phyloP scores from a whole-genome alignment of 2,329 filamentous ascomycete genomes.

The Cladosporium cucumerinum region DNA sequence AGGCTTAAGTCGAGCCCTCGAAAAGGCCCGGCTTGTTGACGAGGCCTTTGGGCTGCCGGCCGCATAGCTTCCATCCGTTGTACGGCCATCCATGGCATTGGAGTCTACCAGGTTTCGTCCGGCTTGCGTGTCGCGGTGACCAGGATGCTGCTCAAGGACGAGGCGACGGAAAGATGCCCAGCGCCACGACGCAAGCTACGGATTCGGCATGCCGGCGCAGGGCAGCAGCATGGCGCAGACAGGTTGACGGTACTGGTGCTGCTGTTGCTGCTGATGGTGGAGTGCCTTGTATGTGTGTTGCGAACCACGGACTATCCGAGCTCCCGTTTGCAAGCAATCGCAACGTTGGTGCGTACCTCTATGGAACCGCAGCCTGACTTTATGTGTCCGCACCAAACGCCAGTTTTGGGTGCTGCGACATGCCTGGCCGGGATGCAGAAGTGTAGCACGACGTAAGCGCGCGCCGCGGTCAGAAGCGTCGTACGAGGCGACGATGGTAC shows the following conservation, averaged over 20 bases:
- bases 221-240: constrained; percentile 2
- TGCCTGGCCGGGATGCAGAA: background rate
- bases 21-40: background rate
- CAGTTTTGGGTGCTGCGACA: background rate
- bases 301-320: constrained; percentile 7
- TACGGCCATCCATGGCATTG: background rate
- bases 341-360: background rate
- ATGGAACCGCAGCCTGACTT: constrained; percentile 14
- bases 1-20: constrained; percentile 5
- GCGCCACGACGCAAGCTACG: constrained; percentile 1
- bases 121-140: constrained; percentile 8
- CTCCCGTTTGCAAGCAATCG: background rate
- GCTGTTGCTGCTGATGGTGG: constrained; percentile 1
- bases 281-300: background rate
- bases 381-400: constrained; percentile 14
- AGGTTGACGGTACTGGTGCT: background rate
- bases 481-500: constrained; percentile 11
- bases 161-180: constrained; percentile 6
- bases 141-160: background rate
- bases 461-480: background rate
- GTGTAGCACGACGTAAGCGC: constrained; percentile 8
- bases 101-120: constrained; percentile 8
- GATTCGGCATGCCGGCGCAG: constrained; percentile 3
- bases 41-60: background rate
- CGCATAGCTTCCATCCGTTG: background rate